These are phyloP conservation scores for Myochromella boudieri DNA, from an alignment of 768 basidiomycete genomes.

Conservation along the genomic window DNA sequence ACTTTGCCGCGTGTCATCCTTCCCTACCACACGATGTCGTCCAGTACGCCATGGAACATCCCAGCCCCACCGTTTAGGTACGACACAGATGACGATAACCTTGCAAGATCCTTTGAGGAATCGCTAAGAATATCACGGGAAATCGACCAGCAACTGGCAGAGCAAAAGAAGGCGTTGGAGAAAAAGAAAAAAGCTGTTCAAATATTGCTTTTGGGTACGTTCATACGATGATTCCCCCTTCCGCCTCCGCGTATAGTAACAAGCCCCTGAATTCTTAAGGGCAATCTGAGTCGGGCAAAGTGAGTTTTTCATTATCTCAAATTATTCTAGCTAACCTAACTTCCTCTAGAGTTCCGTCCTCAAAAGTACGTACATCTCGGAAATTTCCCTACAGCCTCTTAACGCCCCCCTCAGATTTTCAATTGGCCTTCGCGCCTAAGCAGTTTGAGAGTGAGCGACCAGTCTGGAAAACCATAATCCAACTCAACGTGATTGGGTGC, in stretches of 20 bases:
- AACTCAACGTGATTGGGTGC: constrained; percentile 68
- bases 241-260: background rate
- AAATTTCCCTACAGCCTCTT: background rate
- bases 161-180: constrained; percentile 45
- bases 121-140: constrained; percentile 43
- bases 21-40: background rate
- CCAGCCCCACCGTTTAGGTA: constrained; percentile 6
- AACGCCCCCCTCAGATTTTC: constrained; percentile 50
- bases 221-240: background rate
- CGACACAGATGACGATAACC: background rate
- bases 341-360: constrained; percentile 48
- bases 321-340: background rate
- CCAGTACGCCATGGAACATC: constrained; percentile 4
- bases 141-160: constrained; percentile 49
- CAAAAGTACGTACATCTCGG: constrained; percentile 35
- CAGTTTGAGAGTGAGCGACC: constrained; percentile 57
- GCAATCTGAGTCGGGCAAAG: constrained; percentile 62
- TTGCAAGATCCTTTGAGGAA: constrained; percentile 31
- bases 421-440: constrained; percentile 61
- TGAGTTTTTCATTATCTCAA: constrained; percentile 14
- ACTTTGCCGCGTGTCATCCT: too few species aligned
- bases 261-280: constrained; percentile 29
- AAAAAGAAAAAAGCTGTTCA: constrained; percentile 51
- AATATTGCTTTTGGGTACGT: constrained; percentile 49
- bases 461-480: constrained; percentile 64